Conservation (phyloP, 176 grass and related monocot species). For the Metroxylon sagu region DNA sequence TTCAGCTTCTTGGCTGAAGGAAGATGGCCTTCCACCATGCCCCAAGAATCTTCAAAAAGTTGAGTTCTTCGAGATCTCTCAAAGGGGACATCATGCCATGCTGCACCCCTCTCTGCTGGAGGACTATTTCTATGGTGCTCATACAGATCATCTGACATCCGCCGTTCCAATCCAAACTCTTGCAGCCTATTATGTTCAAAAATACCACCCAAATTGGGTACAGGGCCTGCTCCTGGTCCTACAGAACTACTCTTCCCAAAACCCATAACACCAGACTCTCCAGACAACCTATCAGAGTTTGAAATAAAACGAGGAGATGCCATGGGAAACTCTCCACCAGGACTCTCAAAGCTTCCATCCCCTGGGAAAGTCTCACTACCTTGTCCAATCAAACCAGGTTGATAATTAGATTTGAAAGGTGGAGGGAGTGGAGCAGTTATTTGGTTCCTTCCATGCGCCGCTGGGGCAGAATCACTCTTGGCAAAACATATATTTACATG, state of each 20-base stretch:
- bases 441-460: constrained; percentile 33
- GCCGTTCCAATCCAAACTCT: constrained; percentile 37
- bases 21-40: constrained; percentile 28
- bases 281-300: constrained; percentile 19
- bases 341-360: constrained; percentile 38
- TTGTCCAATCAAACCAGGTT: constrained; percentile 17
- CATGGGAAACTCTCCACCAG: constrained; percentile 33
- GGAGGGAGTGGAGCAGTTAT: constrained; percentile 20
- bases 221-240: constrained; percentile 20
- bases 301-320: constrained; percentile 18
- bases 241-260: constrained; percentile 35
- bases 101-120: constrained; percentile 24
- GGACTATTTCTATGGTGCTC: constrained; percentile 36
- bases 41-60: constrained; percentile 44
- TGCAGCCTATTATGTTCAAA: constrained; percentile 30
- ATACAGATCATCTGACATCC: constrained; percentile 41
- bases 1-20: constrained; percentile 53
- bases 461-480: constrained; percentile 40
- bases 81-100: constrained; percentile 42
- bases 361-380: constrained; percentile 25
- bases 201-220: constrained; percentile 16
- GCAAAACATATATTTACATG: constrained; percentile 92
- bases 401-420: constrained; percentile 20
- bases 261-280: constrained; percentile 30
- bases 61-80: constrained; percentile 34